These are phyloP conservation scores for Thermomucor indicae-seudaticae DNA, from an alignment of 371 early-diverging fungal species.

Conservation along the genomic window DNA sequence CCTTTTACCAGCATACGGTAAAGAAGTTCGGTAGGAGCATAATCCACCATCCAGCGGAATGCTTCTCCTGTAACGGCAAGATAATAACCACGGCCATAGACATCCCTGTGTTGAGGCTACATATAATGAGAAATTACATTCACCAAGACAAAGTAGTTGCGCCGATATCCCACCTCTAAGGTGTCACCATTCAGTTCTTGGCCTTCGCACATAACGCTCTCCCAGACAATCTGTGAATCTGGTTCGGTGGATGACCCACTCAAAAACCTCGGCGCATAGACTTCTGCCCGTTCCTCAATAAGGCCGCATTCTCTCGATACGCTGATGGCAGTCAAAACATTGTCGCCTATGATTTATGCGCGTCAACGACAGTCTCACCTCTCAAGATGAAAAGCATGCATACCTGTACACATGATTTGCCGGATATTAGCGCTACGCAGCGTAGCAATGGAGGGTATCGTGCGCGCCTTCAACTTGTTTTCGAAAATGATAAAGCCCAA, in stretches of 20 bases:
- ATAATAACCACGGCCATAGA: slow-evolving; percentile 42
- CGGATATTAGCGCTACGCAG: slow-evolving; percentile 88
- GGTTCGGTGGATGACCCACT: slow-evolving; percentile 49
- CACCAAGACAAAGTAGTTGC: neutral
- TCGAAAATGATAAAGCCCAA: slow-evolving; percentile 98
- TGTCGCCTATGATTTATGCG: slow-evolving; percentile 66
- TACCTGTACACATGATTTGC: slow-evolving; percentile 97
- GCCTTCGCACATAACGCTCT: slow-evolving; percentile 60
- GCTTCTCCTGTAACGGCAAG: slow-evolving; percentile 95
- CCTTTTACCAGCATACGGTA: slow-evolving; percentile 85
- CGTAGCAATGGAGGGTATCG: slow-evolving; percentile 77
- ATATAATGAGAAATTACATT: too few species aligned
- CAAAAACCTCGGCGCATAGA: slow-evolving; percentile 56
- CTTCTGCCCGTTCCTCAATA: slow-evolving; percentile 51
- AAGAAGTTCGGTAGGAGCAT: slow-evolving; percentile 62
- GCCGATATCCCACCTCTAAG: slow-evolving; percentile 43
- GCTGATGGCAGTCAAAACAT: slow-evolving; percentile 95
- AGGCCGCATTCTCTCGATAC: slow-evolving; percentile 92
- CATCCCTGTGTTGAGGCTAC: slow-evolving; percentile 8
- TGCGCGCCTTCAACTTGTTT: slow-evolving; percentile 95
- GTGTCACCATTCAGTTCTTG: slow-evolving; percentile 58
- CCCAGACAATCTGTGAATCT: slow-evolving; percentile 66
- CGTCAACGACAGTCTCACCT: neutral
- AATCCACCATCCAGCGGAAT: slow-evolving; percentile 92
- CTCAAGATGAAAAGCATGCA: neutral